Evolutionary conservation across 352 stramenopile species (phyloP).

Genomic region (Globisporangium ultimum): DNA sequence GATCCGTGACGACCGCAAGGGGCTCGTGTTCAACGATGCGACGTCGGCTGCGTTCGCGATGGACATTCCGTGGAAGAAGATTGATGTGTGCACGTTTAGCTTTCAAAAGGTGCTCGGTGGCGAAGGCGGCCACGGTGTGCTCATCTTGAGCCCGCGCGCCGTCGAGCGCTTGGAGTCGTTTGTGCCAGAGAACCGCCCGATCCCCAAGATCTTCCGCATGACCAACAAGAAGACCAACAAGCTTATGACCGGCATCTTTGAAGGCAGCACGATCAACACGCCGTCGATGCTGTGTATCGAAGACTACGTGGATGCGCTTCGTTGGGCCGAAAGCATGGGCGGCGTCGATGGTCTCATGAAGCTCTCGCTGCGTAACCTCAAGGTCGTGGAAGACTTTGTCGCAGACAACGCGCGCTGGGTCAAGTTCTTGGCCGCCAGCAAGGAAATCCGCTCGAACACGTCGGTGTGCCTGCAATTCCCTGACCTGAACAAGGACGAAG

Average conservation of each 20-base stretch:
- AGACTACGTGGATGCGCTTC: slow-evolving; percentile 98
- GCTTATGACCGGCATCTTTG: slow-evolving; percentile 93
- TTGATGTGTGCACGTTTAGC: slow-evolving; percentile 99
- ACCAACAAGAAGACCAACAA: slow-evolving; percentile 95
- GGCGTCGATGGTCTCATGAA: slow-evolving; percentile 93
- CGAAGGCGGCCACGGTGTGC: slow-evolving; percentile 96
- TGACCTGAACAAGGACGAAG: slow-evolving; percentile 88
- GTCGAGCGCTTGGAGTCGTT: slow-evolving; percentile 97
- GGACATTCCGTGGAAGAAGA: slow-evolving; percentile 98
- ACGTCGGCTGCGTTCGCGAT: slow-evolving; percentile 98
- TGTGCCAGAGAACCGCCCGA: slow-evolving; percentile 82
- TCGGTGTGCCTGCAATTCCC: slow-evolving; percentile 97
- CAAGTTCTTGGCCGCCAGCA: slow-evolving; percentile 95
- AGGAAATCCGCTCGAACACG: slow-evolving; percentile 93
- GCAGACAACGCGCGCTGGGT: slow-evolving; percentile 94
- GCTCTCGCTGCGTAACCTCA: slow-evolving; percentile 93
- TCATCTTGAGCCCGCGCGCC: slow-evolving; percentile 95
- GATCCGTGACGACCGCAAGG: slow-evolving; percentile 93
- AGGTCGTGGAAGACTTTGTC: slow-evolving; percentile 97
- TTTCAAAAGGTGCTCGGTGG: slow-evolving; percentile 99
- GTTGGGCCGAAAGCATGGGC: slow-evolving; percentile 95
- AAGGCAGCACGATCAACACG: slow-evolving; percentile 99
- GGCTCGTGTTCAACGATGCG: slow-evolving; percentile 97
- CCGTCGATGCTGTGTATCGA: slow-evolving; percentile 99
- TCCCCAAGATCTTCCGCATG: slow-evolving; percentile 99